phyloP scores from a whole-genome alignment of 2,329 filamentous ascomycete species.

The Fusarium guadeloupense region DNA sequence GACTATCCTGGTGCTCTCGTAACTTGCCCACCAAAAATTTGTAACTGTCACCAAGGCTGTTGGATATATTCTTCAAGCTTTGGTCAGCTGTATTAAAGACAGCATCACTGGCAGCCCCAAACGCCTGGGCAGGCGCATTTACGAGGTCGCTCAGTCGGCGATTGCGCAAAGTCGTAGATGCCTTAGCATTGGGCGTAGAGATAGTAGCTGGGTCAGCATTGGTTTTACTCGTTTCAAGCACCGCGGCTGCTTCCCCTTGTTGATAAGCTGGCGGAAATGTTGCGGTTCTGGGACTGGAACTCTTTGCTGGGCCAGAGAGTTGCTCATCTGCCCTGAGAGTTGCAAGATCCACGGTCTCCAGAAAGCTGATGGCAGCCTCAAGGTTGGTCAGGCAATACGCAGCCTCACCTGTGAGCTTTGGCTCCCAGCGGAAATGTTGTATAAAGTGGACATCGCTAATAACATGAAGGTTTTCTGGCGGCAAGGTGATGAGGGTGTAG shows the following conservation, averaged over 20 bases:
- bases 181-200: slow-evolving; percentile 54
- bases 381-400: slow-evolving; percentile 97
- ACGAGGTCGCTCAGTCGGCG: slow-evolving; percentile 86
- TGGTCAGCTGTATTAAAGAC: slow-evolving; percentile 91
- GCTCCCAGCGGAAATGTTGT: slow-evolving; percentile 86
- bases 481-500: slow-evolving; percentile 91
- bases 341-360: slow-evolving; percentile 93
- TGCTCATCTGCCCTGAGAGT: slow-evolving; percentile 84
- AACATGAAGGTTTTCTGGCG: slow-evolving; percentile 84
- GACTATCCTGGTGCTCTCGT: slow-evolving; percentile 70
- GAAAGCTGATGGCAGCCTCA: slow-evolving; percentile 91
- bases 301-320: slow-evolving; percentile 72
- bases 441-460: slow-evolving; percentile 97
- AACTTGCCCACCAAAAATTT: slow-evolving; percentile 91
- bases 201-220: slow-evolving; percentile 50
- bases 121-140: slow-evolving; percentile 81
- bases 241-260: slow-evolving; percentile 53
- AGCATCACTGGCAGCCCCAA: slow-evolving; percentile 84
- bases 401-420: slow-evolving; percentile 89
- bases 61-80: slow-evolving; percentile 89
- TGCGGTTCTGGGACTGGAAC: slow-evolving; percentile 58
- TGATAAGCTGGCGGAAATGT: slow-evolving; percentile 68
- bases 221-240: slow-evolving; percentile 47
- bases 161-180: slow-evolving; percentile 66
- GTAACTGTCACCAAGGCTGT: slow-evolving; percentile 89